Percentiles rank a stretch among this genome's conserved stretches.
Conservation (phyloP, 164 flowering plant genomes). For the Buxus sempervirens region DNA sequence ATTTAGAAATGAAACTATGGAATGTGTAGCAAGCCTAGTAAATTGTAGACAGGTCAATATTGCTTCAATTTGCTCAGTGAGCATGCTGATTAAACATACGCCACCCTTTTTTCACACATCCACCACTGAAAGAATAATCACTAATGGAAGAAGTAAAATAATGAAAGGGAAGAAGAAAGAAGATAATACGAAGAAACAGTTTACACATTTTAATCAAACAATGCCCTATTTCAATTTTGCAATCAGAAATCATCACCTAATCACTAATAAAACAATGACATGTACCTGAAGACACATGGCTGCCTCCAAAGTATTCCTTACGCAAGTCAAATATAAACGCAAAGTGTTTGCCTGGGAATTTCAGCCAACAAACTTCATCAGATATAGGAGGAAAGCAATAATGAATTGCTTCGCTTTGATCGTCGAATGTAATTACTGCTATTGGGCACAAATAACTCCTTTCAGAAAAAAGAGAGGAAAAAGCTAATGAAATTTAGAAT, state of each 20-base stretch:
- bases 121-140: neutral
- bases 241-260: neutral
- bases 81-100: neutral
- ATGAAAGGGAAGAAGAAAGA: too few species aligned
- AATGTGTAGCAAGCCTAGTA: too few species aligned
- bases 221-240: neutral
- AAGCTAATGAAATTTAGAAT: too few species aligned
- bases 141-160: too few species aligned
- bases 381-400: neutral
- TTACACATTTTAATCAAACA: neutral
- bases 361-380: neutral
- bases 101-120: neutral
- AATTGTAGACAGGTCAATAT: neutral
- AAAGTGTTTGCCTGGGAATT: conserved; percentile 51
- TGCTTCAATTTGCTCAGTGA: neutral
- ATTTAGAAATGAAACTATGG: too few species aligned
- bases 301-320: conserved; percentile 88
- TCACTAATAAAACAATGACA: neutral
- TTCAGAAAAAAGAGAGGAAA: too few species aligned
- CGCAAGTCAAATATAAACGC: conserved; percentile 72
- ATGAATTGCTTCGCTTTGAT: too few species aligned
- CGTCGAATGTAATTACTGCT: too few species aligned
- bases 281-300: conserved; percentile 93
- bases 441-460: neutral
- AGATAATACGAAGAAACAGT: neutral